Base-by-base conservation (phyloP, 768 basidiomycete species). In the Strobilomyces confusus region DNA sequence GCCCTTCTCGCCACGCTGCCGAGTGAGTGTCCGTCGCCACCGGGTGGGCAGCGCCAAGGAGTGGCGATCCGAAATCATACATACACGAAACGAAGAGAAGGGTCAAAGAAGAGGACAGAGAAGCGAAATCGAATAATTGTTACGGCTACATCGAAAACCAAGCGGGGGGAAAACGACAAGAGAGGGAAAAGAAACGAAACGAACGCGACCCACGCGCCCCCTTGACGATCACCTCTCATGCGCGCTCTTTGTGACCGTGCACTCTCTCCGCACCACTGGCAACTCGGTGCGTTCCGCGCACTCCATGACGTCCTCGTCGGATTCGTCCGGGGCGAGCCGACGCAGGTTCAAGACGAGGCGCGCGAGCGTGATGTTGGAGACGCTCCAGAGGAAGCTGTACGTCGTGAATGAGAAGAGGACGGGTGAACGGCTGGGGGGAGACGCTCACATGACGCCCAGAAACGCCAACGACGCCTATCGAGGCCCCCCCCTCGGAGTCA, bases 331-430 rank as follows among this genome's bases (percentile, higher is more conserved):
- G 19, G 46, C 7, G 8, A 63, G 12, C 1, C 65, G 58, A 34
- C 74, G 66, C 19, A 72, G 47, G 36, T 73, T 66, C 29, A 75
- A 38, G 36, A 74, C 65, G 23, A 75, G 66, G 29, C 62, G 63
- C 1, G 74, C 57, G 1, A 72, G 61, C 15, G 67, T 67, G 5
- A 71, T 55, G 26, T 71, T 73, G 36, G 63, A 61, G 20, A 65
- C 42, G 32, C 72, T 67, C 73, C 74, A 75, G 11, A 71, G 47
- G 54, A 73, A 66, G 52, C 74, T 75, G 37, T 3, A n/a, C 20
- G 19, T 29, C 22, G 12, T 5, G 20, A 29, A 9, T 4, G 14
- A 26, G 26, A 11, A 29, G 11, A 11, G 43, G 30, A 15, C 9
- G 14, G 9, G 26, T 8, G 26, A 4, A 26, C n/a, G n/a, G n/a